These are phyloP conservation scores for Leccinum obscurum DNA, from an alignment of 768 basidiomycete species.

Conservation along the genomic window DNA sequence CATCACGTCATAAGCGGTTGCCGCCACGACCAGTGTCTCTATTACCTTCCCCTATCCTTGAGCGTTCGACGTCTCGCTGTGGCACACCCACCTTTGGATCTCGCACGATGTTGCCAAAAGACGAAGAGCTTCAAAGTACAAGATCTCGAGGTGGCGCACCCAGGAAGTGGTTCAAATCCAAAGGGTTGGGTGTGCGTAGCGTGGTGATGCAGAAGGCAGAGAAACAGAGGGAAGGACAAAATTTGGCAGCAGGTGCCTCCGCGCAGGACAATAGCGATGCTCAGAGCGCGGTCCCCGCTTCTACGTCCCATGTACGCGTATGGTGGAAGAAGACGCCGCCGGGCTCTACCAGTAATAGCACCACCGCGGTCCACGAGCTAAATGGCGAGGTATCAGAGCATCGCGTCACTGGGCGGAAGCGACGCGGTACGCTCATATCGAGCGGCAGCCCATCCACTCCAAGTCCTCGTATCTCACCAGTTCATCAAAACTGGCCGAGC, in stretches of 20 bases:
- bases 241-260: not conserved
- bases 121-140: conserved; percentile 24
- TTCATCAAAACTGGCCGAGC: conserved; percentile 24
- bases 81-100: conserved; percentile 67
- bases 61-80: conserved; percentile 52
- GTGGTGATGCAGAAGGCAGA: conserved; percentile 25
- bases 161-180: conserved; percentile 32
- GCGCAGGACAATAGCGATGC: conserved; percentile 4
- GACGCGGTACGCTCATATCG: conserved; percentile 1
- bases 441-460: conserved; percentile 21
- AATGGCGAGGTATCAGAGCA: conserved; percentile 6
- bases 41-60: conserved; percentile 33
- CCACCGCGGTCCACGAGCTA: conserved; percentile 11
- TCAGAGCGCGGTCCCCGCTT: conserved; percentile 3
- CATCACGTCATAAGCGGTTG: conserved; percentile 10
- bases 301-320: conserved; percentile 26
- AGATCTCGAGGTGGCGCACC: conserved; percentile 18
- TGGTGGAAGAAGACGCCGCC: conserved; percentile 33
- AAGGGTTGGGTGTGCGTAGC: conserved; percentile 28
- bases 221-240: conserved; percentile 22
- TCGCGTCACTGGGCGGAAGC: conserved; percentile 5
- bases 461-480: conserved; percentile 19
- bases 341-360: conserved; percentile 13
- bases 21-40: conserved; percentile 10
- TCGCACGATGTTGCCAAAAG: conserved; percentile 32